phyloP scores from a whole-genome alignment of 2,329 filamentous ascomycete genomes.

The Penicillium sp. region DNA sequence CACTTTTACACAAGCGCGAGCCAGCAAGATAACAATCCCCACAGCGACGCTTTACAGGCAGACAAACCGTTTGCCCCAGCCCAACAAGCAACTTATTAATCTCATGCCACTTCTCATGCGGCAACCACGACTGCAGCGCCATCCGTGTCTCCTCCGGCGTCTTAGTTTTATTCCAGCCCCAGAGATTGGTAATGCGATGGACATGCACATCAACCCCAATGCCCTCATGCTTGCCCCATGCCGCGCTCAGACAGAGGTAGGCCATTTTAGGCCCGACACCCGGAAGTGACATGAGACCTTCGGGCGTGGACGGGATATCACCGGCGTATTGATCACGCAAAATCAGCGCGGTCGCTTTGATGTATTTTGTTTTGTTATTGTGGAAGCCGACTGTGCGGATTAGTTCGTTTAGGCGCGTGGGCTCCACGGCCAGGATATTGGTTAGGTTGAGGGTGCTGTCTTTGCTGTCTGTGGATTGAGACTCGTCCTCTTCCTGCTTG shows the following conservation, averaged over 20 bases:
- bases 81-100: slow-evolving; percentile 90
- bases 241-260: slow-evolving; percentile 78
- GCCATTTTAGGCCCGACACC: slow-evolving; percentile 96
- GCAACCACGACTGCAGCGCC: slow-evolving; percentile 78
- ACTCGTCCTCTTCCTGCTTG: slow-evolving; percentile 24
- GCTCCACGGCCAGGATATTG: slow-evolving; percentile 71
- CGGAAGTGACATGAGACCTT: slow-evolving; percentile 72
- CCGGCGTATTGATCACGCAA: slow-evolving; percentile 67
- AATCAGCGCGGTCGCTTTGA: slow-evolving; percentile 72
- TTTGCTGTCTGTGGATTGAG: slow-evolving; percentile 21
- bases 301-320: slow-evolving; percentile 78
- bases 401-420: slow-evolving; percentile 66
- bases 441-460: slow-evolving; percentile 65
- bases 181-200: slow-evolving; percentile 89
- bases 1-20: slow-evolving; percentile 71
- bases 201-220: slow-evolving; percentile 96
- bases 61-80: slow-evolving; percentile 80
- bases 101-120: slow-evolving; percentile 81
- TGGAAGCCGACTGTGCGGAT: slow-evolving; percentile 89
- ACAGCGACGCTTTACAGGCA: slow-evolving; percentile 76
- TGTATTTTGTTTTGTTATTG: slow-evolving; percentile 86
- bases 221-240: slow-evolving; percentile 67
- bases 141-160: slow-evolving; percentile 78
- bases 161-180: slow-evolving; percentile 84
- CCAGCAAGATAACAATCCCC: slow-evolving; percentile 81